Percentiles rank a stretch among this genome's conserved stretches.
Conservation (phyloP, 2,329 filamentous ascomycete species). For the Plectosphaerella cucumerina region DNA sequence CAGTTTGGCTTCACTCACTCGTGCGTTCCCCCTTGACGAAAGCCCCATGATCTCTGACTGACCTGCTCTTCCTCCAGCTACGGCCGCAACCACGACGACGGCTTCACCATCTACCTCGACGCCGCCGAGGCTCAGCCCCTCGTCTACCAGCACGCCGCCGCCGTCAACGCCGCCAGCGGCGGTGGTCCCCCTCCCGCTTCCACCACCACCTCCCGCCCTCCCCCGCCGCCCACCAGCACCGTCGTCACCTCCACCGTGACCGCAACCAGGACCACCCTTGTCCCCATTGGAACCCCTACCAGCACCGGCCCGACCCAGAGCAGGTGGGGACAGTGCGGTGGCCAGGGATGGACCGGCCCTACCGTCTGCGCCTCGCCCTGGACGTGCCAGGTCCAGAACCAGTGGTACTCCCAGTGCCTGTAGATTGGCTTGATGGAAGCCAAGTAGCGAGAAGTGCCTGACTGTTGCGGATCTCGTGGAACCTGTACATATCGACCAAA, state of each 20-base stretch:
- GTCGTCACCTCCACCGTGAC: neutral
- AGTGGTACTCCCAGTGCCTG: constrained; percentile 15
- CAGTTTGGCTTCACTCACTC: constrained; percentile 40
- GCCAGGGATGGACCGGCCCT: constrained; percentile 14
- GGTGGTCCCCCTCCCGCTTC: neutral
- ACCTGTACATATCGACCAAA: too few species aligned
- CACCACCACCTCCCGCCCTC: neutral
- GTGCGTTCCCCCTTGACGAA: neutral
- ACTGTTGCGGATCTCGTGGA: too few species aligned
- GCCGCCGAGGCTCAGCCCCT: constrained; percentile 39
- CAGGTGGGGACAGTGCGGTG: constrained; percentile 15
- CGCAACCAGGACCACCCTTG: neutral
- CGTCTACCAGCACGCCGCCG: constrained; percentile 39
- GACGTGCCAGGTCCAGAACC: constrained; percentile 11
- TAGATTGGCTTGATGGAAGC: neutral
- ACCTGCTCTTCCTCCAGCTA: too few species aligned
- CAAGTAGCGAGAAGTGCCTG: too few species aligned
- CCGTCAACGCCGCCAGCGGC: constrained; percentile 23
- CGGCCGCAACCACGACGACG: constrained; percentile 50
- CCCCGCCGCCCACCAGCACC: neutral
- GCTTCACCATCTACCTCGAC: constrained; percentile 53
- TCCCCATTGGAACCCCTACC: neutral
- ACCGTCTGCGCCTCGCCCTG: constrained; percentile 10
- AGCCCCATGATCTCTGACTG: too few species aligned
- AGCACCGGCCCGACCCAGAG: neutral